Evolutionary conservation across 768 basidiomycete species (phyloP).

Genomic region (Phylloporus rhodoxanthus): DNA sequence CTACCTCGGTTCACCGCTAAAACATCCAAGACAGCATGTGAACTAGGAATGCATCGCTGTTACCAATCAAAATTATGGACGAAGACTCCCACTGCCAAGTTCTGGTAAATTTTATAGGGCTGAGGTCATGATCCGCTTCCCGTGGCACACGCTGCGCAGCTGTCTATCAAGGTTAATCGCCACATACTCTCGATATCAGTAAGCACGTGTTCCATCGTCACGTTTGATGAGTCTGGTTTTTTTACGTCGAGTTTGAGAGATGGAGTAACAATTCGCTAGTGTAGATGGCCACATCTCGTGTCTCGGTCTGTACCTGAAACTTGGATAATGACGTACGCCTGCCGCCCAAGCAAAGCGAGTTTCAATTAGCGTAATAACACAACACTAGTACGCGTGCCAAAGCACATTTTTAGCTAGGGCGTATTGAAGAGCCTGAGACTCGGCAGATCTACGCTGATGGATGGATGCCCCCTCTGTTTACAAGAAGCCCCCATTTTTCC

Average conservation of each 20-base stretch:
- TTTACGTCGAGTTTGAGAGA: not conserved
- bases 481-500: constrained; percentile 62
- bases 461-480: constrained; percentile 17
- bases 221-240: constrained; percentile 2
- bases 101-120: too few relatives aligned
- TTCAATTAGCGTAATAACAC: constrained; percentile 1
- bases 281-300: not conserved
- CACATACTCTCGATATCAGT: not conserved
- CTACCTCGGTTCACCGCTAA: not conserved
- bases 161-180: constrained; percentile 1
- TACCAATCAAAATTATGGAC: not conserved
- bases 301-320: constrained; percentile 13
- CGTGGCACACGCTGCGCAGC: not conserved
- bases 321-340: constrained; percentile 1
- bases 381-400: not conserved
- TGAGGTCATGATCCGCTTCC: too few relatives aligned
- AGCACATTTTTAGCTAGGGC: not conserved
- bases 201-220: constrained; percentile 5
- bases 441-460: not conserved
- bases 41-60: not conserved
- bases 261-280: not conserved
- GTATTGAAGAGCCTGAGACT: not conserved
- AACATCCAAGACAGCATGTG: not conserved
- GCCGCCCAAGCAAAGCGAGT: not conserved
- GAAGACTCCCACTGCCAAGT: too few relatives aligned